Percentiles rank a stretch among this genome's conserved stretches.
Evolutionary conservation across 139 green algal species (phyloP).

Genomic region (Coccomyxa sp.): DNA sequence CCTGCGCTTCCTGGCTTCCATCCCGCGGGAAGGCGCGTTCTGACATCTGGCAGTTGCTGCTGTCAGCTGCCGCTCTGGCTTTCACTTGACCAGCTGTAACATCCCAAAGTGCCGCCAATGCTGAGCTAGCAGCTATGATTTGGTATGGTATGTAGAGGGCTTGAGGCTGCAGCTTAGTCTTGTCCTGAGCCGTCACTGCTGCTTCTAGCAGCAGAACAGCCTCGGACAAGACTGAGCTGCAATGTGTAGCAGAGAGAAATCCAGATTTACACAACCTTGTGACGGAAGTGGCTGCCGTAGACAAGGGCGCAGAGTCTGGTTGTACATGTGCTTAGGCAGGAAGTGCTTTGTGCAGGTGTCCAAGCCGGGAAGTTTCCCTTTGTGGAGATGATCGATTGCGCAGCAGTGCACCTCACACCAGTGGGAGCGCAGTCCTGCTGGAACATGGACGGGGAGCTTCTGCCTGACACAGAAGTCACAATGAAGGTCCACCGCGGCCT

Average conservation of each 20-base stretch:
- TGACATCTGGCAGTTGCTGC: neutral
- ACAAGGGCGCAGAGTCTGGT: too few relatives aligned
- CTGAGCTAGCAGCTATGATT: too few relatives aligned
- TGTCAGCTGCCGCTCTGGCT: neutral
- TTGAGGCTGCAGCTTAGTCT: too few relatives aligned
- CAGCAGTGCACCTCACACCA: slow-evolving; percentile 26
- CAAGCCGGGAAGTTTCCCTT: slow-evolving; percentile 37
- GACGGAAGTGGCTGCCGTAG: too few relatives aligned
- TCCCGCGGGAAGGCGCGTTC: slow-evolving; percentile 23
- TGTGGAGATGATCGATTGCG: slow-evolving; percentile 50
- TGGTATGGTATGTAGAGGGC: too few relatives aligned
- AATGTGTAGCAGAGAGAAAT: too few relatives aligned
- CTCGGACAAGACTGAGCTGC: too few relatives aligned
- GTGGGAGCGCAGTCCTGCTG: slow-evolving; percentile 39
- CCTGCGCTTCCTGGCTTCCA: slow-evolving; percentile 66
- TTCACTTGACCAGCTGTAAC: neutral
- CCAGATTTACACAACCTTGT: too few relatives aligned
- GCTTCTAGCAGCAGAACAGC: too few relatives aligned
- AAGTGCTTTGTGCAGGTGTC: slow-evolving; percentile 29
- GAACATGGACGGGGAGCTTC: slow-evolving; percentile 82
- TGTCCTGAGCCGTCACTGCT: too few relatives aligned
- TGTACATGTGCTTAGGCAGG: too few relatives aligned
- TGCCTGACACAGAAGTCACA: slow-evolving; percentile 27
- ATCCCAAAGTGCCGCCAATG: too few relatives aligned
- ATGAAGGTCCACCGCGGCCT: slow-evolving; percentile 37